Conservation (phyloP, 805 yeast genomes). For the Schwanniomyces pseudopolymorphus region DNA sequence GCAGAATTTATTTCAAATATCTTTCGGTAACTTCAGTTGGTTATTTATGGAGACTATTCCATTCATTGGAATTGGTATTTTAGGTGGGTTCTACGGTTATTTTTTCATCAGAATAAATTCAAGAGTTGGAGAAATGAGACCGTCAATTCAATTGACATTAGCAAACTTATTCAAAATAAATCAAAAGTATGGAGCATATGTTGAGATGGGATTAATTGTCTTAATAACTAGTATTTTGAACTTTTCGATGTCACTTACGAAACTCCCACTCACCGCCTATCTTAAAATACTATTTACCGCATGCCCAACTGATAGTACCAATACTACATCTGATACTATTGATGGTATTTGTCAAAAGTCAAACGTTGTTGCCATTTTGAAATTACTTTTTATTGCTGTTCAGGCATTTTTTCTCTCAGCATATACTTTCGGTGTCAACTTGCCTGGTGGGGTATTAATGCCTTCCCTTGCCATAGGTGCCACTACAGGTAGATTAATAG, state of each 20-base stretch:
- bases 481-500: conserved; percentile 54
- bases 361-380: conserved; percentile 19
- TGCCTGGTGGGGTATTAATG: conserved; percentile 69
- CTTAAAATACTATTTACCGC: conserved; percentile 69
- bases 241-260: conserved; percentile 55
- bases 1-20: conserved; percentile 58
- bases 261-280: conserved; percentile 54
- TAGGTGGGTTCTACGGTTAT: conserved; percentile 70
- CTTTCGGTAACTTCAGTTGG: conserved; percentile 71
- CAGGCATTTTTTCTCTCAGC: conserved; percentile 63
- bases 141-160: conserved; percentile 19
- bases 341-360: conserved; percentile 39
- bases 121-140: conserved; percentile 29
- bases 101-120: conserved; percentile 48
- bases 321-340: conserved; percentile 15
- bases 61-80: conserved; percentile 64
- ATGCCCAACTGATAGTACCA: conserved; percentile 38
- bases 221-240: conserved; percentile 53
- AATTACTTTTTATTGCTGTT: conserved; percentile 37
- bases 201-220: conserved; percentile 52
- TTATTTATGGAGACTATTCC: conserved; percentile 68
- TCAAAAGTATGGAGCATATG: conserved; percentile 23
- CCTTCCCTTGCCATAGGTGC: conserved; percentile 68
- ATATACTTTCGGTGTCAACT: conserved; percentile 64
- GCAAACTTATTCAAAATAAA: conserved; percentile 17